phyloP scores from a whole-genome alignment of 2,329 filamentous ascomycete genomes.

The Helotiales sp. region DNA sequence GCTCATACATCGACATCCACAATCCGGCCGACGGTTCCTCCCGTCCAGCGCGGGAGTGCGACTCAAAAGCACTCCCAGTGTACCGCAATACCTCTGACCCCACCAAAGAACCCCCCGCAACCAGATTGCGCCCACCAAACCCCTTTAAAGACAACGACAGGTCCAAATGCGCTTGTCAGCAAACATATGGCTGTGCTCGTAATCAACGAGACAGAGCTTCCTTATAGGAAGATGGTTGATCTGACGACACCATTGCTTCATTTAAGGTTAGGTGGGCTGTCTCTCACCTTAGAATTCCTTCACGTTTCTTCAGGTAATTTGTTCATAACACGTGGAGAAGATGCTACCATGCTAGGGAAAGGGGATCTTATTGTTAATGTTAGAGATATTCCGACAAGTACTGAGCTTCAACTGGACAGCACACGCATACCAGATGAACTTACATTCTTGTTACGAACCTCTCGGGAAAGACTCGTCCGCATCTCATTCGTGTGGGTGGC shows the following conservation, averaged over 20 bases:
- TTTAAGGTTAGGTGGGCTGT: slow-evolving; percentile 13
- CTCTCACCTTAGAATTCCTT: slow-evolving; percentile 18
- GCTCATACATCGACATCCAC: slow-evolving; percentile 16
- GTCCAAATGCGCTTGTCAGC: background rate
- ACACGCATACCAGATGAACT: slow-evolving; percentile 8
- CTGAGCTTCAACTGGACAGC: slow-evolving; percentile 13
- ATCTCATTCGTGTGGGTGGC: slow-evolving; percentile 17
- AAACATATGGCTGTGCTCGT: slow-evolving; percentile 6
- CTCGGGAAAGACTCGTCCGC: slow-evolving; percentile 4
- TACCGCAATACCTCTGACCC: slow-evolving; percentile 14
- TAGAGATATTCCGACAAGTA: slow-evolving; percentile 17
- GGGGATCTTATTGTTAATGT: slow-evolving; percentile 7
- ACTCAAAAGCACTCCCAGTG: background rate
- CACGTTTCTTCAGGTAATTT: slow-evolving; percentile 11
- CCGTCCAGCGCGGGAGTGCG: background rate
- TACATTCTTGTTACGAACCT: slow-evolving; percentile 8
- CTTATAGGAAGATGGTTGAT: slow-evolving; percentile 9
- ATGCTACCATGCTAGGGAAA: background rate
- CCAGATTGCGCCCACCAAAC: background rate
- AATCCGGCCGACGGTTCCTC: slow-evolving; percentile 5
- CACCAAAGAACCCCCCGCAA: slow-evolving; percentile 12
- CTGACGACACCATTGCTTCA: slow-evolving; percentile 11
- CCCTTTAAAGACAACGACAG: background rate
- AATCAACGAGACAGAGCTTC: slow-evolving; percentile 11
- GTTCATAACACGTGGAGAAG: slow-evolving; percentile 4